Percentiles rank a stretch among this genome's conserved stretches.
These are phyloP conservation scores for Trichocladium uniseriatum DNA, from an alignment of 495 filamentous ascomycete genomes.

Conservation along the genomic window DNA sequence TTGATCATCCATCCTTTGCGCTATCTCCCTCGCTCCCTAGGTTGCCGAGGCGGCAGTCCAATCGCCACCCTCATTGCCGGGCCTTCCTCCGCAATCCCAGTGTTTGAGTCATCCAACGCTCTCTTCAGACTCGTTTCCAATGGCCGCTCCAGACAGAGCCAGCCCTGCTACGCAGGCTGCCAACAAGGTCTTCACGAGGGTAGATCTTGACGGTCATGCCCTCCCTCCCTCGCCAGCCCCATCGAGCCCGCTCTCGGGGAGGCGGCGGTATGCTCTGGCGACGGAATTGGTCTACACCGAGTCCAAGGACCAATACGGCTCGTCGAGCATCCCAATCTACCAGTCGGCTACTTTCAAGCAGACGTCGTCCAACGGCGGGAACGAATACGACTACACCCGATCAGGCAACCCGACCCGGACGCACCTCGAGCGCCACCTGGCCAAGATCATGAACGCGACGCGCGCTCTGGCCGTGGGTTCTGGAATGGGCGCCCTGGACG, in stretches of 20 bases:
- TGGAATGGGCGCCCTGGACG: conserved; percentile 94
- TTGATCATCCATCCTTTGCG: too few species aligned
- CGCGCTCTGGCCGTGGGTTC: conserved; percentile 88
- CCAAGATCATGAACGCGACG: conserved; percentile 95
- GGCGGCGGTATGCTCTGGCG: conserved; percentile 76
- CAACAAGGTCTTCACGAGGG: conserved; percentile 61
- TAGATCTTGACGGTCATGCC: conserved; percentile 83
- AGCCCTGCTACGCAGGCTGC: conserved; percentile 24
- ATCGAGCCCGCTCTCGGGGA: conserved; percentile 75
- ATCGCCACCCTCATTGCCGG: background rate
- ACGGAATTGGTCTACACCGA: conserved; percentile 97
- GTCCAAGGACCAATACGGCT: conserved; percentile 87
- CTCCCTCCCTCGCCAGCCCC: conserved; percentile 91
- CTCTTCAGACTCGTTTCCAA: conserved; percentile 6
- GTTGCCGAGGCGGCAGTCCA: background rate
- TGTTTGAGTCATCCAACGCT: background rate
- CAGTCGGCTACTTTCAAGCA: conserved; percentile 99
- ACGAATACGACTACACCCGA: conserved; percentile 96
- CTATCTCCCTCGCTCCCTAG: background rate
- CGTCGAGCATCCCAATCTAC: conserved; percentile 93
- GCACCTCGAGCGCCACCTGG: conserved; percentile 91
- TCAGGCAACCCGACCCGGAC: conserved; percentile 95
- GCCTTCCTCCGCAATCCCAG: too few species aligned
- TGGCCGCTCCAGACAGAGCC: conserved; percentile 26
- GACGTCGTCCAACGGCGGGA: conserved; percentile 61